Evolutionary conservation across 257 asterid genomes (phyloP).

Genomic region (Mitragyna speciosa): DNA sequence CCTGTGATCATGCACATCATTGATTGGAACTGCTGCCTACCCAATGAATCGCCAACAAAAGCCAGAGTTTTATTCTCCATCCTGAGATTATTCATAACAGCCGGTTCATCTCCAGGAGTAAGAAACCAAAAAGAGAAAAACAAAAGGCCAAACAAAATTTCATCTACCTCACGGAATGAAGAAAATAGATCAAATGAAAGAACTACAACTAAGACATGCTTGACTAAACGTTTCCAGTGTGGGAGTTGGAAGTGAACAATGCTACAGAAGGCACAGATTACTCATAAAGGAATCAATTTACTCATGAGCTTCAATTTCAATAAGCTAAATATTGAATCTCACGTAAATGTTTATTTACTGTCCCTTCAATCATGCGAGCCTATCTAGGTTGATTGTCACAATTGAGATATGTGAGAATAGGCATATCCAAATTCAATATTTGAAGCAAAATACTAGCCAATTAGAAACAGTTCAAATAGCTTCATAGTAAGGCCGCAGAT

Average conservation of each 20-base stretch:
- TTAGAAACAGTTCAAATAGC: not conserved
- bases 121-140: not conserved
- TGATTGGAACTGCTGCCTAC: slow-evolving; percentile 94
- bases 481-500: not conserved
- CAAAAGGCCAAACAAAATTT: not conserved
- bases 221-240: not conserved
- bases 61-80: slow-evolving; percentile 85
- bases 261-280: not conserved
- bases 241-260: not conserved
- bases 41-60: slow-evolving; percentile 86
- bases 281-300: not conserved
- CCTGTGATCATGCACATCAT: slow-evolving; percentile 92
- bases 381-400: not conserved
- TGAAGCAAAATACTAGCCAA: not conserved
- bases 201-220: not conserved
- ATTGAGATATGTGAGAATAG: not conserved
- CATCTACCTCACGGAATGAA: not conserved
- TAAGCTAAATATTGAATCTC: not conserved
- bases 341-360: not conserved
- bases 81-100: slow-evolving; percentile 44
- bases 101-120: not conserved
- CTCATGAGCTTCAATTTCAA: not conserved
- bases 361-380: not conserved
- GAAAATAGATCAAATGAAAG: not conserved
- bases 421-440: not conserved